Conservation (phyloP, 441 rosid genomes). For the Arabidopsis lyrata region DNA sequence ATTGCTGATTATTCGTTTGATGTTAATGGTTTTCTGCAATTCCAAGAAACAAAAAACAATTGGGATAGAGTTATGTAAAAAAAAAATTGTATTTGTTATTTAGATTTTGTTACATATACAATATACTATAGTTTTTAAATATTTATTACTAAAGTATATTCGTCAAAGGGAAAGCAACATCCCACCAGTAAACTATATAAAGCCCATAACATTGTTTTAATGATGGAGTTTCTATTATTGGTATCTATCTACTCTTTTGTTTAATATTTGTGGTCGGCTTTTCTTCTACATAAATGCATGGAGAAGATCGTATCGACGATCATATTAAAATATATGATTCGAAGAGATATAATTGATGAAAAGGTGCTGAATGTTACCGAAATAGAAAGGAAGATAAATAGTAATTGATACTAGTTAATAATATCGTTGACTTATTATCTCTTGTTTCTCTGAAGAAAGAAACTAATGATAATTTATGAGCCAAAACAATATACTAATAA, state of each 20-base stretch:
- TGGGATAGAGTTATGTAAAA: neutral
- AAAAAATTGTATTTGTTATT: too few species aligned
- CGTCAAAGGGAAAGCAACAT: constrained; percentile 35
- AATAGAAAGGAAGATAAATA: constrained; percentile 1
- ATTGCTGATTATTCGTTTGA: constrained; percentile 52
- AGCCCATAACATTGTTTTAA: constrained; percentile 21
- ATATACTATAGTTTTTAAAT: neutral
- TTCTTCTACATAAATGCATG: constrained; percentile 26
- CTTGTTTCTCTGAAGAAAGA: neutral
- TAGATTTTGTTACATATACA: constrained; percentile 30
- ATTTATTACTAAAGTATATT: neutral
- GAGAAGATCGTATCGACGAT: constrained; percentile 5
- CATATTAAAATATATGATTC: constrained; percentile 1
- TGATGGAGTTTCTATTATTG: constrained; percentile 37
- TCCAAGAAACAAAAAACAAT: constrained; percentile 22
- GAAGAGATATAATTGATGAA: neutral
- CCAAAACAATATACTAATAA: neutral
- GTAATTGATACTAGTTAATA: neutral
- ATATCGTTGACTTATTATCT: neutral
- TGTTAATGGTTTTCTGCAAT: constrained; percentile 60
- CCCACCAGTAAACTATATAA: constrained; percentile 32
- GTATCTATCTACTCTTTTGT: constrained; percentile 35
- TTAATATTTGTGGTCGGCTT: constrained; percentile 29
- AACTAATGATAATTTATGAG: neutral
- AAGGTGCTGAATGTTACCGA: neutral